A percentile compares a stretch with the other conserved stretches of the same genome.
phyloP scores from a whole-genome alignment of 139 green algal genomes.

The Diplosphaera chodatii region DNA sequence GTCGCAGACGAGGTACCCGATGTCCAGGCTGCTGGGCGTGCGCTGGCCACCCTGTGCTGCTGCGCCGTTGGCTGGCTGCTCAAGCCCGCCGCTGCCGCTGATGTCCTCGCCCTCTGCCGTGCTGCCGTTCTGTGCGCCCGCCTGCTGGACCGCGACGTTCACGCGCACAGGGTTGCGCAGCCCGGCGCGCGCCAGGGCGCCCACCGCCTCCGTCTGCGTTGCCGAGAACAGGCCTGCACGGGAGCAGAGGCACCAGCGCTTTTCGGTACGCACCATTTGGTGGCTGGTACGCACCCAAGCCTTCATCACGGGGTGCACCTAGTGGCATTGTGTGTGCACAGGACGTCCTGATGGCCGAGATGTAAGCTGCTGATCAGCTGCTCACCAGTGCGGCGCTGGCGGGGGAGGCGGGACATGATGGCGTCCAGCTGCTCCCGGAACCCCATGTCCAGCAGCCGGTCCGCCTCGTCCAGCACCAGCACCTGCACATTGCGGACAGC shows the following conservation, averaged over 20 bases:
- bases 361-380: no score
- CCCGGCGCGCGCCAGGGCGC: slow-evolving; percentile 82
- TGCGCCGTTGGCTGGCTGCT: no score
- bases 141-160: slow-evolving; percentile 52
- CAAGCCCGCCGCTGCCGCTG: background rate
- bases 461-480: slow-evolving; percentile 84
- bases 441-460: slow-evolving; percentile 92
- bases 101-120: background rate
- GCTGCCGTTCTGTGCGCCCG: slow-evolving; percentile 3
- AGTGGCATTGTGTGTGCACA: no score
- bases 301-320: no score
- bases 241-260: no score
- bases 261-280: no score
- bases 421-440: slow-evolving; percentile 69
- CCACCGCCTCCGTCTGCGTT: slow-evolving; percentile 87
- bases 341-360: no score
- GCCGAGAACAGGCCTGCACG: slow-evolving; percentile 92
- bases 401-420: slow-evolving; percentile 78
- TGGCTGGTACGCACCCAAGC: no score
- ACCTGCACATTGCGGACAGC: background rate
- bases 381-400: slow-evolving; percentile 74
- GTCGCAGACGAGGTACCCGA: slow-evolving; percentile 58
- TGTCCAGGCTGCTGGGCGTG: slow-evolving; percentile 62
- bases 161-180: slow-evolving; percentile 87
- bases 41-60: slow-evolving; percentile 24